Percentiles rank a stretch among this genome's conserved stretches.
Conservation (phyloP, 1,284 basidiomycete genomes). For the Grifola frondosa region DNA sequence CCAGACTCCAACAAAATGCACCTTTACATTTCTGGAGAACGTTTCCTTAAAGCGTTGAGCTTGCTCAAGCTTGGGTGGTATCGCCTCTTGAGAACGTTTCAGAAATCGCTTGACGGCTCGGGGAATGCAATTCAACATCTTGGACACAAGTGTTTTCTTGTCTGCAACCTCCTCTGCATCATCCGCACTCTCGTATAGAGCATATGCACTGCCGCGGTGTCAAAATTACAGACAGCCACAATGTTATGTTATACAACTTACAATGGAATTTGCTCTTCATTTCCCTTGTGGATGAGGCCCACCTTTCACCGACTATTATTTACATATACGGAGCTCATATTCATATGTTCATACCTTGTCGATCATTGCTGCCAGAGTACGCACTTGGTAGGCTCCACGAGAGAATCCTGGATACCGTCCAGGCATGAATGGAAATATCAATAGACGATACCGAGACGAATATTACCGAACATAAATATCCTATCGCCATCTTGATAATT, state of each 20-base stretch:
- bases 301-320: slow-evolving; percentile 22
- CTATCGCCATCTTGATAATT: slow-evolving; percentile 38
- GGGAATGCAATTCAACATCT: no score
- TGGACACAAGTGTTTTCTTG: no score
- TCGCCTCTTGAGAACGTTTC: no score
- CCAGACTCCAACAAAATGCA: slow-evolving; percentile 46
- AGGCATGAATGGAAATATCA: no score
- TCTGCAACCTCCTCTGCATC: no score
- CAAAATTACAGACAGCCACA: neutral
- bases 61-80: no score
- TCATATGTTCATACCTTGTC: slow-evolving; percentile 28
- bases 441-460: no score
- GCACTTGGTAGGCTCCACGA: slow-evolving; percentile 46
- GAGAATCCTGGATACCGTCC: slow-evolving; percentile 39
- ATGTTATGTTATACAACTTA: slow-evolving; percentile 19
- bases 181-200: no score
- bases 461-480: slow-evolving; percentile 44
- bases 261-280: slow-evolving; percentile 38
- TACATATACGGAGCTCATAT: neutral
- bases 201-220: slow-evolving; percentile 35
- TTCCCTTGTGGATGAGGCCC: slow-evolving; percentile 34
- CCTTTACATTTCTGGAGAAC: slow-evolving; percentile 33
- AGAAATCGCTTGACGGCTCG: no score
- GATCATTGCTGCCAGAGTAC: slow-evolving; percentile 43
- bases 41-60: slow-evolving; percentile 34